Conservation (phyloP, 352 stramenopile genomes). For the Peronospora belbahrii region DNA sequence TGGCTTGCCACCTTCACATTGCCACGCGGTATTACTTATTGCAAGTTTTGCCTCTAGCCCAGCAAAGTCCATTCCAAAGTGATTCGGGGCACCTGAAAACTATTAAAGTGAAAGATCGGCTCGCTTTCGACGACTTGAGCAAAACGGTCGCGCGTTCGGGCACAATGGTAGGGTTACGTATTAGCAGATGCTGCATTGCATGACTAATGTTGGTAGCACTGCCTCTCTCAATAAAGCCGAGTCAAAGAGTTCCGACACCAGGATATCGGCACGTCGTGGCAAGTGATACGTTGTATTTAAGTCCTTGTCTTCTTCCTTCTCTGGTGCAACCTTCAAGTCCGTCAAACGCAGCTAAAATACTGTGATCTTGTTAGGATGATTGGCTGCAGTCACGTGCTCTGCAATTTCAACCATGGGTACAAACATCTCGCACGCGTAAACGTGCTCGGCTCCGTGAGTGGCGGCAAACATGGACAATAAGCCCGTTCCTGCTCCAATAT, state of each 20-base stretch:
- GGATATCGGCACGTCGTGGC: slow-evolving; percentile 72
- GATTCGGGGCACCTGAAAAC: slow-evolving; percentile 28
- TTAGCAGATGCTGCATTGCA: slow-evolving; percentile 57
- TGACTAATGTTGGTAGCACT: slow-evolving; percentile 81
- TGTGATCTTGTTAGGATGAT: slow-evolving; percentile 67
- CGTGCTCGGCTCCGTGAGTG: slow-evolving; percentile 73
- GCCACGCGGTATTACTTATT: slow-evolving; percentile 45
- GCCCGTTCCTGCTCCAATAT: slow-evolving; percentile 78
- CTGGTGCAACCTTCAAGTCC: slow-evolving; percentile 38
- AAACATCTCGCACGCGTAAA: slow-evolving; percentile 92
- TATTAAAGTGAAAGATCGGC: slow-evolving; percentile 63
- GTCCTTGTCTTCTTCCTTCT: slow-evolving; percentile 6
- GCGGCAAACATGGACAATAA: slow-evolving; percentile 86
- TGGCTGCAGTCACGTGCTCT: slow-evolving; percentile 50
- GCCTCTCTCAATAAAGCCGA: slow-evolving; percentile 86
- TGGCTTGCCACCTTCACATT: slow-evolving; percentile 54
- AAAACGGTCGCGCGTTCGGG: slow-evolving; percentile 54
- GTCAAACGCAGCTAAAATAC: slow-evolving; percentile 72
- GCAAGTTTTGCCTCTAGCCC: slow-evolving; percentile 27
- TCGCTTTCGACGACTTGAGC: slow-evolving; percentile 65
- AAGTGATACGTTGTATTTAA: slow-evolving; percentile 29
- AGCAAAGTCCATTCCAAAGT: slow-evolving; percentile 1
- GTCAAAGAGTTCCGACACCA: slow-evolving; percentile 92
- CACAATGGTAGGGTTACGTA: slow-evolving; percentile 50
- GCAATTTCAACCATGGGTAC: slow-evolving; percentile 78